phyloP scores from a whole-genome alignment of 2,329 filamentous ascomycete species.

The Neopestalotiopsis sp. region DNA sequence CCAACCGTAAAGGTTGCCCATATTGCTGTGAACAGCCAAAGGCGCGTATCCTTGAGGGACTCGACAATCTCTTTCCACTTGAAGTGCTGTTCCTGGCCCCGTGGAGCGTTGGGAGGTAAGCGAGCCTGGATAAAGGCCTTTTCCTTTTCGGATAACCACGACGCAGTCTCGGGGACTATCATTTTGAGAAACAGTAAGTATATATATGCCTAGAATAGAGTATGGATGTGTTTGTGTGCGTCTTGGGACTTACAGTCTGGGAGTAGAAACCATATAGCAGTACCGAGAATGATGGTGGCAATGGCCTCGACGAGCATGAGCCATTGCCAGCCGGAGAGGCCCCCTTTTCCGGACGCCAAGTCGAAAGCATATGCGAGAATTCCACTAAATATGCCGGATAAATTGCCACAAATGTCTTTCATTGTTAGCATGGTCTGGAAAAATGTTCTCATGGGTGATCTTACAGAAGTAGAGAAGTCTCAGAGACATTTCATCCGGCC shows the following conservation, averaged over 20 bases:
- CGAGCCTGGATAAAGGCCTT: conserved; percentile 49
- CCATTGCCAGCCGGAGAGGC: conserved; percentile 39
- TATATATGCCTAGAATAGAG: not conserved
- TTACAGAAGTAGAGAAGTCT: conserved; percentile 52
- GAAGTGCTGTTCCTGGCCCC: conserved; percentile 45
- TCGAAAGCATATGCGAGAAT: conserved; percentile 31
- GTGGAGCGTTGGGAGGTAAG: conserved; percentile 47
- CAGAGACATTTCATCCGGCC: conserved; percentile 52
- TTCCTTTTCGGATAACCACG: conserved; percentile 42
- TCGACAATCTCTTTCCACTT: conserved; percentile 43
- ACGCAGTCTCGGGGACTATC: conserved; percentile 35
- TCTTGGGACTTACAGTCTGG: conserved; percentile 52
- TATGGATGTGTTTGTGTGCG: no score
- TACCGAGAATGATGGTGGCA: conserved; percentile 50
- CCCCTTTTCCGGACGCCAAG: conserved; percentile 31
- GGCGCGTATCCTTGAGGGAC: conserved; percentile 44
- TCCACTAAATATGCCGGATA: conserved; percentile 35
- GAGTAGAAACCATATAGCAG: conserved; percentile 56
- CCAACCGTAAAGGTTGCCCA: conserved; percentile 54
- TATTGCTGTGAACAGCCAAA: conserved; percentile 51
- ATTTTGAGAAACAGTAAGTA: not conserved
- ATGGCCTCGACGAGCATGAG: conserved; percentile 51
- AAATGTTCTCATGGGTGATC: conserved; percentile 17
- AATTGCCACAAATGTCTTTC: conserved; percentile 33
- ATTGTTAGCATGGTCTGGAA: conserved; percentile 19